These are phyloP conservation scores for Fusarium acutatum DNA, from an alignment of 2,329 filamentous ascomycete species.

Conservation along the genomic window DNA sequence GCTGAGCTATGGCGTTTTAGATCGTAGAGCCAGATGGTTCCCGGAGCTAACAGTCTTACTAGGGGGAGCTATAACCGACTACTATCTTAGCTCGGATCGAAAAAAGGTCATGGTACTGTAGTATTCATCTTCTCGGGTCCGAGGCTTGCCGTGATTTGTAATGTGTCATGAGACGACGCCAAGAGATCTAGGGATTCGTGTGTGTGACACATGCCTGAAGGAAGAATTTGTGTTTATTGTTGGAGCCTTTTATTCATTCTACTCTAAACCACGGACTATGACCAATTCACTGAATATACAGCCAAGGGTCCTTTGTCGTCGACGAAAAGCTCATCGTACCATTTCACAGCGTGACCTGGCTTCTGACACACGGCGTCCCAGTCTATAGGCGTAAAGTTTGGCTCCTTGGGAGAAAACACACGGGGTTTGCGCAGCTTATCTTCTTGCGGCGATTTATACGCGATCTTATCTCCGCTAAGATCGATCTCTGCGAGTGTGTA, in stretches of 20 bases:
- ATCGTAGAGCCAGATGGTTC: not conserved
- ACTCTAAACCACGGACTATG: not conserved
- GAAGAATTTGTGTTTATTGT: not conserved
- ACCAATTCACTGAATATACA: not conserved
- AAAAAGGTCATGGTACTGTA: not conserved
- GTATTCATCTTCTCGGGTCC: not conserved
- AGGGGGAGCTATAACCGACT: not conserved
- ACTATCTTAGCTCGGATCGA: not conserved
- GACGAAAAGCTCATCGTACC: constrained; percentile 48
- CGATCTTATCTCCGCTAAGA: constrained; percentile 5
- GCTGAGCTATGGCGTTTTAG: constrained; percentile 6
- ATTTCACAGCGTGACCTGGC: constrained; percentile 32
- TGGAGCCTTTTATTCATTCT: not conserved
- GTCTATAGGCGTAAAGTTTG: constrained; percentile 35
- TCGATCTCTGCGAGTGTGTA: constrained; percentile 24
- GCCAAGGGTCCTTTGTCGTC: constrained; percentile 45
- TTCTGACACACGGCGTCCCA: constrained; percentile 50
- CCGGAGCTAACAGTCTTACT: not conserved
- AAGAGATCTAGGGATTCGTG: not conserved
- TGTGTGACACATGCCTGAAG: not conserved
- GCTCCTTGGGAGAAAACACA: constrained; percentile 38
- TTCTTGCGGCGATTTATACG: constrained; percentile 39
- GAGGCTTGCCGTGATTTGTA: constrained; percentile 1
- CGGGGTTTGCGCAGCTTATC: constrained; percentile 15
- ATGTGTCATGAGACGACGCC: constrained; percentile 7